Evolutionary conservation across 257 asterid genomes (phyloP), one percentile per base, ranked within the genome.

Genomic region (Echium plantagineum): DNA sequence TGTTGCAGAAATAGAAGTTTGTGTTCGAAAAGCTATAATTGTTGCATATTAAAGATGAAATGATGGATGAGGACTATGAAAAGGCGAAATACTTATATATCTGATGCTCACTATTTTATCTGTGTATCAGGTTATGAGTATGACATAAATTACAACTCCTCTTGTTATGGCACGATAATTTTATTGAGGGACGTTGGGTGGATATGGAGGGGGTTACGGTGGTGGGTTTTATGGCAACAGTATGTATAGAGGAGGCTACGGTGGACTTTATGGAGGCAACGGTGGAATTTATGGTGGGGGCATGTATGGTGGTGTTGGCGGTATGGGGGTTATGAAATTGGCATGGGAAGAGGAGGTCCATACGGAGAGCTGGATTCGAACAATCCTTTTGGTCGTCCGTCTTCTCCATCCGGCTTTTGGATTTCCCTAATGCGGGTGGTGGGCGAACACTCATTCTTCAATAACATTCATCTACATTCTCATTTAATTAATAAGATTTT

Each of bases 401-500:
- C 95, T 66, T 73, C 89, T 64, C 98, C 98, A 32, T 96, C 98
- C 22, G 61, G 68, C 62, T 88, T 91, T 71, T 88, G 96, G 98
- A 32, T 91, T 59, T 91, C 98, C 47, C 70, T 91, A 49, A 85
- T 91, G 98, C 83, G 81, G 32, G 94, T 91, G 94, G 98, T 91
- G 75, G 75, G 95, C 49, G 28, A 8, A 26, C 32, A 17, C 55
- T 52, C 55, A 52, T 5, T 24, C 26, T 24, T 24, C 26, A 38
- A 38, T 1, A 38, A 38, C 2, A 42, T 42, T 42, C 49, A 42
- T 38, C 15, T 38, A 8, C 2, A n/a, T 7, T 53, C 21, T 19
- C 17, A 6, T 53, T 53, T 10, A 19, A 53, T 53, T 53, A 53
- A 20, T 56, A 21, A 17, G 9, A 3, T 31, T 53, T 19, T 21